Percentiles rank a stretch among this genome's conserved stretches.
phyloP scores from a whole-genome alignment of 768 basidiomycete species.

The Macrolepiota dolichaula region DNA sequence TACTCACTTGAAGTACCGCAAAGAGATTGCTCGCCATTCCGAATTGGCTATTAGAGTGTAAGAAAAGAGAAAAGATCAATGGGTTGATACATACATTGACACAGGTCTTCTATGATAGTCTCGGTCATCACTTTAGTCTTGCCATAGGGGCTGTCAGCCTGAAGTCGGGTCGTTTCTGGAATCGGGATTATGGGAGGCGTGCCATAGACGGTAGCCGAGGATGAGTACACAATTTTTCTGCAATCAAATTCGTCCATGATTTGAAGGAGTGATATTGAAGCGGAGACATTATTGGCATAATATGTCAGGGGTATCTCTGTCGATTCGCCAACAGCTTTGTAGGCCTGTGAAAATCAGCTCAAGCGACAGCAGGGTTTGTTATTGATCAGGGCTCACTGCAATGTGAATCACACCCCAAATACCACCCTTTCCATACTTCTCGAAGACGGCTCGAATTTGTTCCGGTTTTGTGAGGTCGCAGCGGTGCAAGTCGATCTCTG shows the following conservation, averaged over 20 bases:
- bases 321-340: constrained; percentile 98
- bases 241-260: constrained; percentile 84
- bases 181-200: constrained; percentile 91
- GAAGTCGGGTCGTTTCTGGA: constrained; percentile 82
- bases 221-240: constrained; percentile 91
- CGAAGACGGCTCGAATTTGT: constrained; percentile 76
- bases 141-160: constrained; percentile 92
- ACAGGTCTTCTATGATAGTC: constrained; percentile 84
- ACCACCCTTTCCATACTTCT: constrained; percentile 80
- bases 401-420: constrained; percentile 98
- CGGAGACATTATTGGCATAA: constrained; percentile 91
- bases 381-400: constrained; percentile 55
- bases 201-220: constrained; percentile 97
- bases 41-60: constrained; percentile 50
- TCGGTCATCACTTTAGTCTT: constrained; percentile 97
- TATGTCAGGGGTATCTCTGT: constrained; percentile 90
- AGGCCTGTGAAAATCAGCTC: constrained; percentile 52
- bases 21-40: constrained; percentile 77
- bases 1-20: constrained; percentile 94
- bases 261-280: constrained; percentile 83
- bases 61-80: constrained; percentile 8
- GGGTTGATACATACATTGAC: constrained; percentile 51
- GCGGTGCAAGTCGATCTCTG: constrained; percentile 63
- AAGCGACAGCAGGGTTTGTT: neutral
- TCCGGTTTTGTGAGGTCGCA: constrained; percentile 75